These are phyloP conservation scores for Austroboletus rostrupii DNA, from an alignment of 1,284 basidiomycete genomes.

Conservation along the genomic window DNA sequence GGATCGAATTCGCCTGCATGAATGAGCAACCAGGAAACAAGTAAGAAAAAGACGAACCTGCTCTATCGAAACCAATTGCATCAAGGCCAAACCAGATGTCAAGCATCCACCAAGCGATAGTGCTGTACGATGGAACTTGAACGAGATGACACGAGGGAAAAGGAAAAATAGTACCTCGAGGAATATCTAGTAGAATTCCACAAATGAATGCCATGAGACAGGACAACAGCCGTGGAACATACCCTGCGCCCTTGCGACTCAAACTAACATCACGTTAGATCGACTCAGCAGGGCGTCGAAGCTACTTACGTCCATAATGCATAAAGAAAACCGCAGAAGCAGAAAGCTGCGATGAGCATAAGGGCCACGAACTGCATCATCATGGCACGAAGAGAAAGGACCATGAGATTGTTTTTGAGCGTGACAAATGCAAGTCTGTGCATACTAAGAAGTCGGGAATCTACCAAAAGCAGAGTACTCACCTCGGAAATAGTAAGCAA, in stretches of 20 bases:
- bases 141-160: not conserved
- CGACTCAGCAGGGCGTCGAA: not conserved
- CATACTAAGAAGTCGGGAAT: not conserved
- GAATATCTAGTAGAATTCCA: conserved; percentile 20
- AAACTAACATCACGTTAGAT: conserved; percentile 38
- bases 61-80: conserved; percentile 75
- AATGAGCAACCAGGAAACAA: conserved; percentile 7
- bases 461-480: conserved; percentile 8
- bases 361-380: conserved; percentile 72
- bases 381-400: conserved; percentile 77
- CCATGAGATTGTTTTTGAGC: conserved; percentile 81
- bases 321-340: conserved; percentile 87
- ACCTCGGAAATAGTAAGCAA: conserved; percentile 84
- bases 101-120: conserved; percentile 89
- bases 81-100: conserved; percentile 89
- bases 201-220: not conserved
- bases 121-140: conserved; percentile 35
- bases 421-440: conserved; percentile 81
- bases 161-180: conserved; percentile 36
- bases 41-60: conserved; percentile 49
- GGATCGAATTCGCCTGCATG: conserved; percentile 69
- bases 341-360: conserved; percentile 87
- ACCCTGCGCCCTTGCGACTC: conserved; percentile 48
- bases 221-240: conserved; percentile 4
- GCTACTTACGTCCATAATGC: conserved; percentile 80